Conservation (phyloP, 805 yeast species). For the Saturnispora besseyi region DNA sequence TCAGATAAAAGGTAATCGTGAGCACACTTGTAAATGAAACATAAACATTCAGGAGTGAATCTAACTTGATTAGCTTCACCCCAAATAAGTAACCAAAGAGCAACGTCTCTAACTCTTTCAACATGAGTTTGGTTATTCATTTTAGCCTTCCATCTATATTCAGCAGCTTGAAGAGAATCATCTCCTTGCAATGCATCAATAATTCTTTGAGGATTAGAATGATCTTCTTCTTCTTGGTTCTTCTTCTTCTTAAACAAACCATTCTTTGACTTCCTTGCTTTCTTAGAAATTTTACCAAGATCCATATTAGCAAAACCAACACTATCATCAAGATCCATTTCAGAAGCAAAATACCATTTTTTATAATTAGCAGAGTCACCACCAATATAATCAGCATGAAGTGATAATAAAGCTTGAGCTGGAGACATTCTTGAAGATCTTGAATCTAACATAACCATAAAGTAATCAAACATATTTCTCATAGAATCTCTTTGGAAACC, state of each 20-base stretch:
- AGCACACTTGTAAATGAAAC: constrained; percentile 94
- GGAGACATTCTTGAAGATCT: constrained; percentile 86
- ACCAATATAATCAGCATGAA: constrained; percentile 84
- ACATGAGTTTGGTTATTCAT: constrained; percentile 67
- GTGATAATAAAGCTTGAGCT: constrained; percentile 70
- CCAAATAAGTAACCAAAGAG: constrained; percentile 70
- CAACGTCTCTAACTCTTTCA: constrained; percentile 71
- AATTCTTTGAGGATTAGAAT: constrained; percentile 52
- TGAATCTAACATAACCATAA: constrained; percentile 76
- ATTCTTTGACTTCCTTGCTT: constrained; percentile 74
- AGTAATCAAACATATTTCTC: constrained; percentile 86
- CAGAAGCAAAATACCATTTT: constrained; percentile 86
- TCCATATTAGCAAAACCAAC: constrained; percentile 78
- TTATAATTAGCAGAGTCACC: constrained; percentile 80
- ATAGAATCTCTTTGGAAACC: constrained; percentile 90
- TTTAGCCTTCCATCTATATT: constrained; percentile 72
- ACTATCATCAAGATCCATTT: constrained; percentile 76
- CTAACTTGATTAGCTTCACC: constrained; percentile 93
- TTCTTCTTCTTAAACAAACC: constrained; percentile 35
- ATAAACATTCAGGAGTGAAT: constrained; percentile 80
- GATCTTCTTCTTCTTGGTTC: constrained; percentile 64
- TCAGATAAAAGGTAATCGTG: constrained; percentile 83
- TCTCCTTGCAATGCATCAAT: constrained; percentile 69
- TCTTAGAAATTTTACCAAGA: constrained; percentile 65
- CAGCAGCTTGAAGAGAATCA: constrained; percentile 77